Evolutionary conservation across 1,139 yeast genomes (phyloP).

Genomic region (Yamadazyma jaroonii): DNA sequence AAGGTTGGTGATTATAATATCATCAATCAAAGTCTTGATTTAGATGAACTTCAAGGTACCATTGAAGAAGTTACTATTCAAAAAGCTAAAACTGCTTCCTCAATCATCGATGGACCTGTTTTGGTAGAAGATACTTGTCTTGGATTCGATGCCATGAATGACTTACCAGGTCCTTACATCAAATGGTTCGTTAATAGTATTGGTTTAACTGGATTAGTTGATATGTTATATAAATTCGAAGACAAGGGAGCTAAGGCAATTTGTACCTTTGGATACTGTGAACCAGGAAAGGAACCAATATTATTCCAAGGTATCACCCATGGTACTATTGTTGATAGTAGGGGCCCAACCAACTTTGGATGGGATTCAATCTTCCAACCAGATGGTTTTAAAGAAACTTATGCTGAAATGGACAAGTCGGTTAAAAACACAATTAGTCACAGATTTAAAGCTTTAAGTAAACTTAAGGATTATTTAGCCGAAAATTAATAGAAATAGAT

Average conservation of each 20-base stretch:
- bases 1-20: constrained; percentile 54
- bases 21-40: constrained; percentile 64
- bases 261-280: constrained; percentile 90
- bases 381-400: constrained; percentile 63
- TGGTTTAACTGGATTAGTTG: constrained; percentile 72
- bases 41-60: constrained; percentile 90
- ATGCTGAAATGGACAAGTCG: constrained; percentile 85
- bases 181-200: constrained; percentile 83
- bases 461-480: constrained; percentile 58
- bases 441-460: constrained; percentile 76
- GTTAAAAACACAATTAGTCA: constrained; percentile 83
- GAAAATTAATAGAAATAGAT: not conserved
- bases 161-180: constrained; percentile 86
- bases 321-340: constrained; percentile 73
- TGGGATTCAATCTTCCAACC: constrained; percentile 95
- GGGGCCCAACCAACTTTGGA: constrained; percentile 84
- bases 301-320: constrained; percentile 83
- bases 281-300: constrained; percentile 65
- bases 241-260: constrained; percentile 86
- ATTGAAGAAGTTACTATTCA: constrained; percentile 77
- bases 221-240: constrained; percentile 75
- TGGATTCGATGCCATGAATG: constrained; percentile 73
- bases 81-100: constrained; percentile 79
- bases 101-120: constrained; percentile 62
- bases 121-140: constrained; percentile 94